Conservation (phyloP, 2,329 filamentous ascomycete species). For the Fusarium sp. region DNA sequence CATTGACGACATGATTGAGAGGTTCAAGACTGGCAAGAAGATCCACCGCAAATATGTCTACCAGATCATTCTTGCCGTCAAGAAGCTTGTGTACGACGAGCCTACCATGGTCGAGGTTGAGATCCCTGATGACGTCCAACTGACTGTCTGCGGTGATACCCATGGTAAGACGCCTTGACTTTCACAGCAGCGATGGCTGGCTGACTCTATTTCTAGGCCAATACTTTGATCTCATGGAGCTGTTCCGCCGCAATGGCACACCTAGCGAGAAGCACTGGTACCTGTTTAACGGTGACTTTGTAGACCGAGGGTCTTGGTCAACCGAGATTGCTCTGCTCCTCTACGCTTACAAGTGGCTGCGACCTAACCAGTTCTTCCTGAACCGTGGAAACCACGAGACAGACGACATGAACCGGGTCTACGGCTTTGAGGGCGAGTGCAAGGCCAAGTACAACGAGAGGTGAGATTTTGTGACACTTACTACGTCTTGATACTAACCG, state of each 20-base stretch:
- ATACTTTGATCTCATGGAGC: conserved; percentile 96
- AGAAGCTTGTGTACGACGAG: conserved; percentile 90
- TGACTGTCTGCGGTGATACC: conserved; percentile 97
- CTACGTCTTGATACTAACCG: conserved; percentile 9
- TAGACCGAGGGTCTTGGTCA: conserved; percentile 97
- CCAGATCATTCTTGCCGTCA: conserved; percentile 92
- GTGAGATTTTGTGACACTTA: conserved; percentile 45
- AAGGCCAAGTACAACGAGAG: conserved; percentile 97
- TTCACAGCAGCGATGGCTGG: conserved; percentile 30
- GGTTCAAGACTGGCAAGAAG: conserved; percentile 97
- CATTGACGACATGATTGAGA: conserved; percentile 94
- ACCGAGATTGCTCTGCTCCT: conserved; percentile 94
- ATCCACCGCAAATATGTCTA: conserved; percentile 97
- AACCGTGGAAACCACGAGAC: conserved; percentile 99
- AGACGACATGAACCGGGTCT: conserved; percentile 98
- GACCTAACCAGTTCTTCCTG: conserved; percentile 88
- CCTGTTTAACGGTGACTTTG: conserved; percentile 98
- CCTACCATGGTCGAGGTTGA: conserved; percentile 96
- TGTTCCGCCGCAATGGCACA: conserved; percentile 90
- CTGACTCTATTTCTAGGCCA: conserved; percentile 70
- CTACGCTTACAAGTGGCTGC: conserved; percentile 97
- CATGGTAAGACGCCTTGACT: conserved; percentile 74
- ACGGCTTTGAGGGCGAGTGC: conserved; percentile 98
- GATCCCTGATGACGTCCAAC: conserved; percentile 78
- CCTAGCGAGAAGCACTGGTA: conserved; percentile 91